A percentile compares a stretch with the other conserved stretches of the same genome.
phyloP scores from a whole-genome alignment of 257 asterid species.

The Salvia rosmarinus region DNA sequence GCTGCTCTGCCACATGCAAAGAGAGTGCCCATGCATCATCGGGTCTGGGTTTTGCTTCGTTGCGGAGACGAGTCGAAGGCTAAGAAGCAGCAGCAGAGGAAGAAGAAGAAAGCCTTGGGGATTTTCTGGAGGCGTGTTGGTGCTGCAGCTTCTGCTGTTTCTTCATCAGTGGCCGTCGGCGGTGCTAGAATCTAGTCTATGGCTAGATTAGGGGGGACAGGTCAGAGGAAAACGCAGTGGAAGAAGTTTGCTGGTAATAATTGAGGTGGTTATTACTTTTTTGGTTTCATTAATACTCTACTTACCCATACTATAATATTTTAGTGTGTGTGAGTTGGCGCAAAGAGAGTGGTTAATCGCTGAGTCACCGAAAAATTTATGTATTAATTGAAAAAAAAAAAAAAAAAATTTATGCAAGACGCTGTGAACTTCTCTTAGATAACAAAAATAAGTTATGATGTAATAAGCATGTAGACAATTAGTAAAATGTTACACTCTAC shows the following conservation, averaged over 20 bases:
- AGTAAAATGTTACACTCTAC: neutral
- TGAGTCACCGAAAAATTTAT: no score
- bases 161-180: conserved; percentile 30
- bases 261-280: neutral
- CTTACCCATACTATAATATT: neutral
- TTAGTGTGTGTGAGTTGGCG: no score
- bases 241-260: neutral
- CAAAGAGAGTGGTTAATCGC: no score
- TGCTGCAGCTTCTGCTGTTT: conserved; percentile 1
- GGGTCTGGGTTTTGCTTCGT: conserved; percentile 6
- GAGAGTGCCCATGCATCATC: conserved; percentile 53
- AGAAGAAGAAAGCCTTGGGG: conserved; percentile 36
- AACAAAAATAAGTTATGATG: no score
- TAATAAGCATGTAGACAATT: neutral
- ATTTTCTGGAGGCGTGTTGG: conserved; percentile 36
- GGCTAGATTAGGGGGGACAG: neutral
- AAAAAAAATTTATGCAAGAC: no score
- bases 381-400: no score
- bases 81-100: conserved; percentile 14
- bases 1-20: conserved; percentile 43
- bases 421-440: no score
- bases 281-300: neutral
- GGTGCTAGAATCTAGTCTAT: conserved; percentile 4
- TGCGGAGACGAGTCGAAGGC: conserved; percentile 27
- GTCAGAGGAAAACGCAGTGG: neutral